Conservation (phyloP, 805 yeast species). For the Candida wancherniae region DNA sequence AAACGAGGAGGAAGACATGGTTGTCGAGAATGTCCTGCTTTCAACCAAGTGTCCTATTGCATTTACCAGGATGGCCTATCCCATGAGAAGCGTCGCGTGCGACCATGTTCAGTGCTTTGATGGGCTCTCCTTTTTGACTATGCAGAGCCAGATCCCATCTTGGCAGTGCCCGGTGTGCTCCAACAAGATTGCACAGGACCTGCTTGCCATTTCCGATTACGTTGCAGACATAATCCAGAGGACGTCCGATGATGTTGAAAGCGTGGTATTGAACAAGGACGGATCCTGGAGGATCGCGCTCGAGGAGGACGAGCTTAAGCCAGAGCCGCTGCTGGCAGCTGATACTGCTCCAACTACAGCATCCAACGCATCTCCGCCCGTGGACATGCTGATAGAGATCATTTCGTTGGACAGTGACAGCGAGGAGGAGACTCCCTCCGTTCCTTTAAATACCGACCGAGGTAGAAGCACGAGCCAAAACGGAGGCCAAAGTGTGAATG, state of each 20-base stretch:
- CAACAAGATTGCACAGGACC: slow-evolving; percentile 44
- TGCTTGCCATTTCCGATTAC: slow-evolving; percentile 71
- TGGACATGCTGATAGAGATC: slow-evolving; percentile 32
- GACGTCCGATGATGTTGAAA: slow-evolving; percentile 54
- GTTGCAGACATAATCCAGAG: slow-evolving; percentile 53
- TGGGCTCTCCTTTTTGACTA: slow-evolving; percentile 62
- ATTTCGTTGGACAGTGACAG: slow-evolving; percentile 50
- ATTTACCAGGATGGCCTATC: slow-evolving; percentile 61
- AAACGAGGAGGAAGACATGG: slow-evolving; percentile 63
- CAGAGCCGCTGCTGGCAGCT: not conserved
- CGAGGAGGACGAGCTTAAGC: slow-evolving; percentile 9
- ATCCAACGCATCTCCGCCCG: not conserved
- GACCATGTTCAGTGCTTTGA: slow-evolving; percentile 87
- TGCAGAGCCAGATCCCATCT: slow-evolving; percentile 74
- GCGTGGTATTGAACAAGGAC: slow-evolving; percentile 61
- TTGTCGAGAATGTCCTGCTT: slow-evolving; percentile 60
- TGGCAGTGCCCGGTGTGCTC: slow-evolving; percentile 90
- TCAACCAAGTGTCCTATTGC: slow-evolving; percentile 79
- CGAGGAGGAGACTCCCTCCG: slow-evolving; percentile 37
- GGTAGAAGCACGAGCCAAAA: too few relatives aligned
- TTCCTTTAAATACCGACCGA: too few relatives aligned
- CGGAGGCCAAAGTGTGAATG: too few relatives aligned
- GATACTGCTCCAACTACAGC: not conserved
- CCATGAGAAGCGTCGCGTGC: slow-evolving; percentile 68
- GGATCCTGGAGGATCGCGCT: slow-evolving; percentile 61